A percentile compares a stretch with the other conserved stretches of the same genome.
Conservation (phyloP, 768 basidiomycete species). For the Holtermannia corniformis region DNA sequence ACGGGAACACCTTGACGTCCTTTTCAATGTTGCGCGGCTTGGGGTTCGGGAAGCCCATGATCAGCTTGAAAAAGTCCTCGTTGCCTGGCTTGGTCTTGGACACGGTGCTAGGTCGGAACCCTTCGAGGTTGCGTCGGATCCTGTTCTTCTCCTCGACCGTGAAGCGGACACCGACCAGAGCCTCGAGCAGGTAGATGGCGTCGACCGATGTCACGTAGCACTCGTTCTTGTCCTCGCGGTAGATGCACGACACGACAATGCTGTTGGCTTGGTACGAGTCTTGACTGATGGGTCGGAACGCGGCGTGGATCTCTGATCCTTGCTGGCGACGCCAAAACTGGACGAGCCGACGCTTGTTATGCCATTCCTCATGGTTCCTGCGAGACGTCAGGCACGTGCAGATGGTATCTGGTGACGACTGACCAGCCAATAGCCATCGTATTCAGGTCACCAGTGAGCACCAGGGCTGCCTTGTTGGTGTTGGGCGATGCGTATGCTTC, state of each 20-base stretch:
- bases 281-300: slow-evolving; percentile 65
- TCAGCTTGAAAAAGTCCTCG: slow-evolving; percentile 82
- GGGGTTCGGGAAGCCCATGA: slow-evolving; percentile 92
- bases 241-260: slow-evolving; percentile 90
- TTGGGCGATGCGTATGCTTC: slow-evolving; percentile 14
- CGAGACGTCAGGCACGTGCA: background rate
- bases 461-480: slow-evolving; percentile 34
- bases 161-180: slow-evolving; percentile 62
- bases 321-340: slow-evolving; percentile 72
- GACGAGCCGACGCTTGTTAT: slow-evolving; percentile 68
- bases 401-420: slow-evolving; percentile 10
- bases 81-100: slow-evolving; percentile 72
- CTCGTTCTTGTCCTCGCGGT: slow-evolving; percentile 61
- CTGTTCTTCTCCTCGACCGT: slow-evolving; percentile 95
- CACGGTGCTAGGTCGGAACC: slow-evolving; percentile 78
- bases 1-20: slow-evolving; percentile 58
- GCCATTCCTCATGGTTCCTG: slow-evolving; percentile 54
- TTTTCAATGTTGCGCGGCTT: slow-evolving; percentile 96
- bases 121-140: slow-evolving; percentile 87
- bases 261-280: slow-evolving; percentile 57
- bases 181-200: slow-evolving; percentile 85
- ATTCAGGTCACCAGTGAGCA: slow-evolving; percentile 41
- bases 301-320: slow-evolving; percentile 64
- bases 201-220: slow-evolving; percentile 94
- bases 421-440: slow-evolving; percentile 45